Conservation (phyloP, 179 eudicot genomes). For the Beta corolliflora region DNA sequence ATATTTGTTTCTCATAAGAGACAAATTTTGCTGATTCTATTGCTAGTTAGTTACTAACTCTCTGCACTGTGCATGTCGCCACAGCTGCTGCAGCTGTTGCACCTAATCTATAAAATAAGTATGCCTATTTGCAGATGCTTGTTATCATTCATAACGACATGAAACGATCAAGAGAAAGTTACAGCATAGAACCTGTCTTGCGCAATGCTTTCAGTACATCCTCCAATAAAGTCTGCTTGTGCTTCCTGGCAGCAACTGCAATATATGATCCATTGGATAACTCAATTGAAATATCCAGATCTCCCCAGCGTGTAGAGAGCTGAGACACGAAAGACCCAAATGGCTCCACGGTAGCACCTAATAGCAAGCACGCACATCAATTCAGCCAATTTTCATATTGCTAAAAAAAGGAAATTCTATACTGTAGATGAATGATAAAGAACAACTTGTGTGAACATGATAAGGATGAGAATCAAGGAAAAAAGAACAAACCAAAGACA, state of each 20-base stretch:
- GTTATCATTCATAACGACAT: neutral
- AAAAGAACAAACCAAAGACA: neutral
- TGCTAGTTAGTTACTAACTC: too few relatives aligned
- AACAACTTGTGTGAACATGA: slow-evolving; percentile 1
- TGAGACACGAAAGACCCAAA: slow-evolving; percentile 93
- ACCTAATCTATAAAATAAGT: too few relatives aligned
- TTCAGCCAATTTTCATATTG: neutral
- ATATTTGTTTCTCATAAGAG: too few relatives aligned
- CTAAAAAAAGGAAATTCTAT: neutral
- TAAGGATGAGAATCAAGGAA: neutral
- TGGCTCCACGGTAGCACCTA: slow-evolving; percentile 98
- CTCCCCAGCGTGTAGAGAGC: slow-evolving; percentile 93
- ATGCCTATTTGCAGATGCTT: too few relatives aligned
- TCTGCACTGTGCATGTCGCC: too few relatives aligned
- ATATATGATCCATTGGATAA: slow-evolving; percentile 65
- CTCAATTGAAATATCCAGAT: slow-evolving; percentile 90
- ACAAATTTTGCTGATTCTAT: too few relatives aligned
- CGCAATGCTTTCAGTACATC: slow-evolving; percentile 64
- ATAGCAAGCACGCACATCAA: slow-evolving; percentile 21
- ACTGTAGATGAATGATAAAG: neutral
- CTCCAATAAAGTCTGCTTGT: slow-evolving; percentile 60
- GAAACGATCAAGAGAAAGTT: slow-evolving; percentile 2
- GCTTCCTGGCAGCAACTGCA: slow-evolving; percentile 63
- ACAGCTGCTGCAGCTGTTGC: too few relatives aligned
- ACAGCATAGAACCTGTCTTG: slow-evolving; percentile 51